Percentiles rank a stretch among this genome's conserved stretches.
Conservation (phyloP, 805 yeast genomes). For the Candida pseudofarinosa region DNA sequence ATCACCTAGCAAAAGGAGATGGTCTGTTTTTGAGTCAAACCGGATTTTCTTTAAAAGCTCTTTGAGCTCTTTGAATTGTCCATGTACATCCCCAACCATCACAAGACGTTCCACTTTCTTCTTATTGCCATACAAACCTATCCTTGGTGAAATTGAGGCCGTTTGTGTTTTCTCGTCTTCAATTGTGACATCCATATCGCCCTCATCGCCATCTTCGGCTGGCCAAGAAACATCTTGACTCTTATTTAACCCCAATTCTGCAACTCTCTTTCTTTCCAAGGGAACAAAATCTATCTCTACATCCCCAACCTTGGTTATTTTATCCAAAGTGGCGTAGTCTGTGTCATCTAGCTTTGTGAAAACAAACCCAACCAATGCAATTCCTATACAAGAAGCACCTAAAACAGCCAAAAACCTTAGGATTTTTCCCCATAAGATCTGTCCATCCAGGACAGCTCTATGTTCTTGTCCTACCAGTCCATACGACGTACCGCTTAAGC, state of each 20-base stretch:
- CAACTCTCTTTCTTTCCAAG: slow-evolving; percentile 11
- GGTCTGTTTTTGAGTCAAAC: slow-evolving; percentile 48
- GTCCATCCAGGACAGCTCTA: background rate
- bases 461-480: background rate
- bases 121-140: background rate
- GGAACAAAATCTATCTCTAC: slow-evolving; percentile 25
- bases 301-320: slow-evolving; percentile 15
- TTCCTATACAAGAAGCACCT: background rate
- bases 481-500: background rate
- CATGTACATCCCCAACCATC: slow-evolving; percentile 86
- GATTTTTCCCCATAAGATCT: background rate
- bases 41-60: slow-evolving; percentile 49
- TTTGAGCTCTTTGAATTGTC: slow-evolving; percentile 55
- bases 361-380: background rate
- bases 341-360: background rate
- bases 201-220: slow-evolving; percentile 6
- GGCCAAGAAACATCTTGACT: slow-evolving; percentile 1
- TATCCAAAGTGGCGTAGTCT: background rate
- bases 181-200: slow-evolving; percentile 1
- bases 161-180: slow-evolving; percentile 1
- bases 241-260: slow-evolving; percentile 12
- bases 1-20: slow-evolving; percentile 74
- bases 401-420: background rate
- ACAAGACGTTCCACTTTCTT: slow-evolving; percentile 46
- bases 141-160: background rate